Evolutionary conservation across 345 rosid species (phyloP), one percentile per base, ranked within the genome.

Genomic region (Carallia pectinifolia): DNA sequence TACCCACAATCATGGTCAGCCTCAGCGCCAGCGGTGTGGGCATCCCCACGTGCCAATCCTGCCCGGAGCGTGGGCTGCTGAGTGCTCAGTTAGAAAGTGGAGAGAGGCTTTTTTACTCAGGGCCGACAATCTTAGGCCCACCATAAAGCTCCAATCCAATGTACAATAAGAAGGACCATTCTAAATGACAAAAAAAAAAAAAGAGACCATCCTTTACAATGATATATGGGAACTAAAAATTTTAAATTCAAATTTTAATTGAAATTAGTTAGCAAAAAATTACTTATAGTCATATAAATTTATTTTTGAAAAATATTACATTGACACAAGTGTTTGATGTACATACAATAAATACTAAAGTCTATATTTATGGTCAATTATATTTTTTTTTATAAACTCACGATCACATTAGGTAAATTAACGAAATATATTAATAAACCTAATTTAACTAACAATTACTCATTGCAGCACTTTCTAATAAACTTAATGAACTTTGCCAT

Each of bases 401-500:
- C 0, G 23, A 23, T 23, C 23, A 23, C 23, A 23, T 23, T 23
- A 23, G 23, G 23, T 23, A 23, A 23, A 23, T 23, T 23, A 23
- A 23, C 23, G 23, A 23, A 23, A 23, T 23, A 23, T 23, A 23
- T n/a, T n/a, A n/a, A 7, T 4, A 37, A 53, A 33, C 72, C 60
- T 63, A 71, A 60, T 40, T n/a, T 72, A 58, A 37, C 27, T 27
- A 6, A 30, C 13, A 3, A 53, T 67, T 72, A 6, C 13, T 31
- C 0, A 12, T 30, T 4, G 0, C 6, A 39, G 3, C 3, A 10
- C 61, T 61, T 47, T 71, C 59, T 50, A 81, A 38, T 54, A 23
- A 27, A 34, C 69, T 36, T 36, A 31, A 17, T 64, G 79, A 95
- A 91, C 91, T 33, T 93, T 89, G 93, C 81, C 72, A 80, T 64